Percentiles rank a stretch among this genome's conserved stretches.
Conservation (phyloP, 1,284 basidiomycete genomes). For the Cutaneotrichosporon dermatis region DNA sequence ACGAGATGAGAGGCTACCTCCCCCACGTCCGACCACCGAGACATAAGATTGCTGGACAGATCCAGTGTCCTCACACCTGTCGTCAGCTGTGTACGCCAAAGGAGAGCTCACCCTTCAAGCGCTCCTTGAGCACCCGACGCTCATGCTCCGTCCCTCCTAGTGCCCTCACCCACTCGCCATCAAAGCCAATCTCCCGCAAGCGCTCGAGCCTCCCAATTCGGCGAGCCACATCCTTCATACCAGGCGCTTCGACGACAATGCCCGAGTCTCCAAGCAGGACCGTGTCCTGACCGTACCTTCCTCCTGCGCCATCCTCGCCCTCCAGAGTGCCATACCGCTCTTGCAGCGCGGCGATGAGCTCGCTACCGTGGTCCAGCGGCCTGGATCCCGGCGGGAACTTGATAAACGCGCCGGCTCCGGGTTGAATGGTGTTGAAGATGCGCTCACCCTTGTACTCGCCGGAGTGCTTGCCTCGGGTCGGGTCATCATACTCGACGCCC, state of each 20-base stretch:
- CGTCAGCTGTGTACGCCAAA: slow-evolving; percentile 7
- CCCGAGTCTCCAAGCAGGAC: slow-evolving; percentile 68
- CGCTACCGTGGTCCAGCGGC: slow-evolving; percentile 54
- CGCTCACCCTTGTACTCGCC: slow-evolving; percentile 70
- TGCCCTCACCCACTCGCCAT: slow-evolving; percentile 58
- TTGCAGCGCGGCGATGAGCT: slow-evolving; percentile 70
- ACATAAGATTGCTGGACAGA: slow-evolving; percentile 71
- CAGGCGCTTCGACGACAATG: slow-evolving; percentile 82
- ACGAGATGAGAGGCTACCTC: slow-evolving; percentile 63
- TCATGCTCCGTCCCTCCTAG: slow-evolving; percentile 53
- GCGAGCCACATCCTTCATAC: slow-evolving; percentile 68
- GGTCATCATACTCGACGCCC: slow-evolving; percentile 93
- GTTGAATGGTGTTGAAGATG: slow-evolving; percentile 59
- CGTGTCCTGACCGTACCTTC: slow-evolving; percentile 40
- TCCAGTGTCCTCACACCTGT: slow-evolving; percentile 74
- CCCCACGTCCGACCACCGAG: slow-evolving; percentile 66
- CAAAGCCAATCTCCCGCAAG: slow-evolving; percentile 72
- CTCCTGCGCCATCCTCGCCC: slow-evolving; percentile 43
- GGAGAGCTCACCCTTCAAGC: slow-evolving; percentile 25
- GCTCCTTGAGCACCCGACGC: slow-evolving; percentile 24
- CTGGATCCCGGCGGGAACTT: slow-evolving; percentile 13
- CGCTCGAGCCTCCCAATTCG: slow-evolving; percentile 65
- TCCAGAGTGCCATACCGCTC: slow-evolving; percentile 58
- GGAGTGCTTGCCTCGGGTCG: slow-evolving; percentile 75
- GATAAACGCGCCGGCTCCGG: slow-evolving; percentile 45